Evolutionary conservation across 768 basidiomycete species (phyloP).

Genomic region (Termitomyces sp.): DNA sequence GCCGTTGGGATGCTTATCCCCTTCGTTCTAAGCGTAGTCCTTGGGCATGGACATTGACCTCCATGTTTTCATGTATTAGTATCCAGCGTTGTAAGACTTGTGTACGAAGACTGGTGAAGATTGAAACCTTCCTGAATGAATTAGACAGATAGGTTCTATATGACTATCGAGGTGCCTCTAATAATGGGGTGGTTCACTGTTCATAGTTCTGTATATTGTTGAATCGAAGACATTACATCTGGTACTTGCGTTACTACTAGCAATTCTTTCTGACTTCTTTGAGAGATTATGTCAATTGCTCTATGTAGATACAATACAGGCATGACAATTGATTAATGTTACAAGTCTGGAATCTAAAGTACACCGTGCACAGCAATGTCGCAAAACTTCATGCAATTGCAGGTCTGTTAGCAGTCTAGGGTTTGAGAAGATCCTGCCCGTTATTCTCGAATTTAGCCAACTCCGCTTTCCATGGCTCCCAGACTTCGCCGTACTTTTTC

Average conservation of each 20-base stretch:
- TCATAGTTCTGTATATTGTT: not conserved
- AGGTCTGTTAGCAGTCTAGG: not conserved
- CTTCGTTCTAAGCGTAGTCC: conserved; percentile 47
- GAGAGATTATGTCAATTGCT: not conserved
- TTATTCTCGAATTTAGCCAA: conserved; percentile 69
- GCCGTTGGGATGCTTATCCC: conserved; percentile 70
- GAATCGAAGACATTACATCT: not conserved
- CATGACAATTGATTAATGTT: not conserved
- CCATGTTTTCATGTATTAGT: conserved; percentile 1
- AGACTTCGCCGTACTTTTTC: conserved; percentile 80
- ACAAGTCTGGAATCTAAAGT: too few relatives aligned
- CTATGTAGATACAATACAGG: not conserved
- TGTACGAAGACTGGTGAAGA: not conserved
- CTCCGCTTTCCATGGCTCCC: conserved; percentile 85
- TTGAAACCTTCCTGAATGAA: not conserved
- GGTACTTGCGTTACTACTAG: not conserved
- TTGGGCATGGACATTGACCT: conserved; percentile 55
- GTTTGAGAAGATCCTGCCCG: conserved; percentile 51
- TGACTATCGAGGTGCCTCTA: not conserved
- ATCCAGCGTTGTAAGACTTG: not conserved
- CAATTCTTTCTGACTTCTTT: too few relatives aligned
- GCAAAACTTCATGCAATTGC: not conserved
- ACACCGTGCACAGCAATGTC: not conserved
- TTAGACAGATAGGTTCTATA: not conserved
- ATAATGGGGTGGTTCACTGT: not conserved